Base-by-base conservation (phyloP, 2,329 filamentous ascomycete genomes). In the Emergomyces orientalis region DNA sequence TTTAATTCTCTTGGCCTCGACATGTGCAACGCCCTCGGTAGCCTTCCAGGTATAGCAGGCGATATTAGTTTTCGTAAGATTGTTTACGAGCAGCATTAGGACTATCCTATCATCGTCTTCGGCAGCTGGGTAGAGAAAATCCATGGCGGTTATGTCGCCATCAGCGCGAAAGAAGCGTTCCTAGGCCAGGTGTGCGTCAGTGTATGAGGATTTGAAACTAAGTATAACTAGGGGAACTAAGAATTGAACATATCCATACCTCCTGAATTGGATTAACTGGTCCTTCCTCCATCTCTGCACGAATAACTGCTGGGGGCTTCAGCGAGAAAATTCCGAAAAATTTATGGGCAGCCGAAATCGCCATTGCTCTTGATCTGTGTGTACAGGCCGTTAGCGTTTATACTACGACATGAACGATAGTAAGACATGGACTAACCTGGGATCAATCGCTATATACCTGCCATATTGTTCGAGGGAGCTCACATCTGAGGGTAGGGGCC, bases 81-180 rank as follows among this genome's bases (percentile, higher is more conserved):
- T 72, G 55, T 75, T 72, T 22, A 85, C 74, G 25, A 88, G 73
- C 27, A 96, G 77, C 13, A 96, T 78, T 3, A 97, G 80, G n/a
- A 95, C 87, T 52, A 95, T 84, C 68, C 87, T 86, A 61, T 86
- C 80, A 11, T 85, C 81, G 64, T 92, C 86, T 61, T 85, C 82
- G 0, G 82, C 75, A 11, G 81, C 81, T 8, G 91, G 89, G 64
- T 88, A 85, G 2, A 99, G 80, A 67, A 97, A 99, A 27, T 91
- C 88, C 80, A 97, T 87, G 68, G 90, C 89, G 69, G 93, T 81
- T 62, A 97, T 90, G n/a, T 87, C 80, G 0, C 90, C 91, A 8
- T 86, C 82, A 8, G 91, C 78, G 55, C 74, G 71, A 64, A 80
- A 77, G 59, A 78, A 79, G n/a, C 72, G 74, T 69, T 81, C 79